Evolutionary conservation across 2,329 filamentous ascomycete species (phyloP).

Genomic region (Coniochaeta prunicola): DNA sequence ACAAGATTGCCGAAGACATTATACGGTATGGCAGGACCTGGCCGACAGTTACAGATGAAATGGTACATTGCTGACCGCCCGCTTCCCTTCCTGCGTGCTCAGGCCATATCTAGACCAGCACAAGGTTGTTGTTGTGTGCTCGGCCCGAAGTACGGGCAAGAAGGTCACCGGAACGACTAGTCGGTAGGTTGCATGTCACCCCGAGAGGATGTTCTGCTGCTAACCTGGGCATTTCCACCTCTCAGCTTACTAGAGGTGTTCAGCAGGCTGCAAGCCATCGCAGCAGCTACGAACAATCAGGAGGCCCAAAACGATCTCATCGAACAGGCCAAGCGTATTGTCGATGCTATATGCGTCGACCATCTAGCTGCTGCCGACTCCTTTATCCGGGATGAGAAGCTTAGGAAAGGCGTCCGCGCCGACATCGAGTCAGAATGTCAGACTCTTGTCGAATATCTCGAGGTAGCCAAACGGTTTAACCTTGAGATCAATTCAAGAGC

Average conservation of each 20-base stretch:
- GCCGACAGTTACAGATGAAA: background rate
- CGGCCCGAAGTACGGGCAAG: constrained; percentile 86
- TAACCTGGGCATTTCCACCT: background rate
- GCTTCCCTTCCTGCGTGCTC: background rate
- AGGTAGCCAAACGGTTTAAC: constrained; percentile 57
- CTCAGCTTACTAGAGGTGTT: constrained; percentile 50
- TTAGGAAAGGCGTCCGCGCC: constrained; percentile 51
- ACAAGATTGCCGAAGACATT: constrained; percentile 66
- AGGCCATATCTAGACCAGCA: constrained; percentile 58
- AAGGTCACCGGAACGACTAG: constrained; percentile 95
- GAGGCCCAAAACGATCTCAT: constrained; percentile 46
- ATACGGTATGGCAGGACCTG: constrained; percentile 39
- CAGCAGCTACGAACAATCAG: constrained; percentile 43
- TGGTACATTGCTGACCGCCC: background rate
- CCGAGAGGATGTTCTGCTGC: background rate
- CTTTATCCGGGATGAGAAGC: constrained; percentile 48
- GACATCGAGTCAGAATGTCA: constrained; percentile 75
- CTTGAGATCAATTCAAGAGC: constrained; percentile 71
- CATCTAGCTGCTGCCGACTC: constrained; percentile 66
- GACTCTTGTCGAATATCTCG: constrained; percentile 67
- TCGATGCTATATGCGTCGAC: constrained; percentile 75
- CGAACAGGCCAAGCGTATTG: constrained; percentile 62
- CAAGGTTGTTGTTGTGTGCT: constrained; percentile 88
- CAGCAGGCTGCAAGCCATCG: constrained; percentile 47
- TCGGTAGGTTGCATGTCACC: constrained; percentile 52